Evolutionary conservation across 257 asterid species (phyloP), one percentile per base, ranked within the genome.

Genomic region (Ehretia macrophylla): DNA sequence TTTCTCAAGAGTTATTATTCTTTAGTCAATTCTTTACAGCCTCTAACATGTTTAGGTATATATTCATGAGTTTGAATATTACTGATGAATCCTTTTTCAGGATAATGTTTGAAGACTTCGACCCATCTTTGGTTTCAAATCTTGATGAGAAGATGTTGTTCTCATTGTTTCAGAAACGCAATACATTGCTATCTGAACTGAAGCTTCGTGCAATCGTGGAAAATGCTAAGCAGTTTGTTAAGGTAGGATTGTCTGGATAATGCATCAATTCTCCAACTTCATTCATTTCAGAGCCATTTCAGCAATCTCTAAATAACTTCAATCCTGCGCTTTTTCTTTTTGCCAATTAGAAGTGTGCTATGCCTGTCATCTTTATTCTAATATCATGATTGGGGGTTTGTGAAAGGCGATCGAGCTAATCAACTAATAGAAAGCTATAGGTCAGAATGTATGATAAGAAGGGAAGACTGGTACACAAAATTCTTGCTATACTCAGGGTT

Each of bases 191-290:
- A 17, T 85, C 95, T 11, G 95, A 87, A 69, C 88, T 75, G 39
- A 90, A 87, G 75, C 76, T 90, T 21, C 93, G 86, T 49, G 88
- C 95, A 49, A 67, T 90, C 16, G 59, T 90, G 38, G 85, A 81
- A 59, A 90, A 90, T 18, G 94, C 95, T 16, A 87, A 73, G 75
- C 93, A 79, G 59, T 61, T 87, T 40, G 79, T 79, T 52, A 90
- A 87, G 95, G 95, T 86, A 70, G 68, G 17, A 6, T 14, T 17
- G 11, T 23, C 14, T 17, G 6, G 13, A 51, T 11, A 17, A 14
- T 5, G 19, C 22, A 59, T 45, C 38, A 42, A 14, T 17, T 59
- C 27, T 46, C 35, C 3, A 6, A 27, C 35, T 17, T 16, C 18
- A 16, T 14, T 46, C 52, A 48, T 48, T 48, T n/a, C 12, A 16